Evolutionary conservation across 2,329 filamentous ascomycete genomes (phyloP), one percentile per base, ranked within the genome.

Genomic region (Ambrosiella cleistominuta): DNA sequence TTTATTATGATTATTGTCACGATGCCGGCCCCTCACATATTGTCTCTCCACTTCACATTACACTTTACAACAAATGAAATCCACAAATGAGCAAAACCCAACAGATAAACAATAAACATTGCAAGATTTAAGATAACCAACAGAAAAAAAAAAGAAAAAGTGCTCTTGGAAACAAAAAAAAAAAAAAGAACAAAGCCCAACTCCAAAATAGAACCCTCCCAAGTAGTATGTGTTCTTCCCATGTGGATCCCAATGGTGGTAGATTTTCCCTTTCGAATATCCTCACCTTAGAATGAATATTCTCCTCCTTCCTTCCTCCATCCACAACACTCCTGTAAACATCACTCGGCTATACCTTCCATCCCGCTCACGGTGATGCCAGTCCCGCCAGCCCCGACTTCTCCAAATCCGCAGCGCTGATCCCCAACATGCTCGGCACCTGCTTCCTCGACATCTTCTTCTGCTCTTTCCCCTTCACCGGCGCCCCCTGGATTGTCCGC

Each of bases 401-500:
- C 49, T 60, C 59, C 51, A 57, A 45, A 45, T 60, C 57, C 7
- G 70, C 70, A 11, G 72, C 71, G 5, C 71, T 70, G 3, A 70
- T 70, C 42, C 72, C 72, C 47, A 74, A 63, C 71, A 74, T 74
- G 62, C 70, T 74, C 17, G 72, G 70, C 27, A 81, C 78, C 64
- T 81, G 78, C 66, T 81, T 81, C 62, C 78, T 69, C 57, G 76
- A 65, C 54, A 81, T 68, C 36, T 75, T 75, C 44, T 72, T 72
- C 7, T 70, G 70, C n/a, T 73, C 72, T 58, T 75, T 73, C 60
- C 79, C 77, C 15, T 77, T 74, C 39, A 79, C 72, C 27, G 89
- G 89, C n/a, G 89, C 82, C 40, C 90, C 90, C 68, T 95, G 88
- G 44, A 95, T 91, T 62, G 87, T 82, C 60, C 90, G 80, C 37